phyloP scores from a whole-genome alignment of 2,329 filamentous ascomycete species.

The Moelleriella libera region DNA sequence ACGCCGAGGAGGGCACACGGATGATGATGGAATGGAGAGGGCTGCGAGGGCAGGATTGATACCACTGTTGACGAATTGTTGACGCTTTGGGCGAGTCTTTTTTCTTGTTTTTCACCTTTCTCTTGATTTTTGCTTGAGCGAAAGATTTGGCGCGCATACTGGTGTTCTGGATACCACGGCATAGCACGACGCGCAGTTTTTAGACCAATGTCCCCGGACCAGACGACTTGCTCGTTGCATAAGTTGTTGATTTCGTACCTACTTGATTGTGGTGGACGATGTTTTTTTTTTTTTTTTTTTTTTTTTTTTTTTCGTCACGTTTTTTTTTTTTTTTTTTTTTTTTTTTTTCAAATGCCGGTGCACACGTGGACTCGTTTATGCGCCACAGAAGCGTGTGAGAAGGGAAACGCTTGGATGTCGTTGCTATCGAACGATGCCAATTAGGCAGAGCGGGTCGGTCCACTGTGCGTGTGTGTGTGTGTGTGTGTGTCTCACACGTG shows the following conservation, averaged over 20 bases:
- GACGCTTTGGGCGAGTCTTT: not conserved
- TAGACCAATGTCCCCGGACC: not conserved
- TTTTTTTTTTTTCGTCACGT: too few relatives aligned
- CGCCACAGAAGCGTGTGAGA: too few relatives aligned
- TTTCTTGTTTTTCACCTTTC: not conserved
- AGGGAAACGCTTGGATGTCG: too few relatives aligned
- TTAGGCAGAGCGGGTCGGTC: too few relatives aligned
- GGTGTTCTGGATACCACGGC: conserved; percentile 3
- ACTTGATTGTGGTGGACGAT: not conserved
- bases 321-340: too few relatives aligned
- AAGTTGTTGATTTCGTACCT: not conserved
- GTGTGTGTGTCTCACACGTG: too few relatives aligned
- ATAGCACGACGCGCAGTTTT: not conserved
- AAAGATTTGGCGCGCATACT: not conserved
- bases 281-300: too few relatives aligned
- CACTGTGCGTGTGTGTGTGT: too few relatives aligned
- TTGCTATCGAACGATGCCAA: too few relatives aligned
- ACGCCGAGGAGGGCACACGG: not conserved
- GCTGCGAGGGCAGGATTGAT: not conserved
- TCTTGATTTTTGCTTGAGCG: not conserved
- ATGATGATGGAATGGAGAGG: not conserved
- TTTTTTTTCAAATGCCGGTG: too few relatives aligned
- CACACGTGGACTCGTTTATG: too few relatives aligned
- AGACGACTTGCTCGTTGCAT: not conserved
- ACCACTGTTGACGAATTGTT: not conserved